A percentile compares a stretch with the other conserved stretches of the same genome.
Evolutionary conservation across 2,329 filamentous ascomycete genomes (phyloP).

Genomic region (Ophiostoma perfectum): DNA sequence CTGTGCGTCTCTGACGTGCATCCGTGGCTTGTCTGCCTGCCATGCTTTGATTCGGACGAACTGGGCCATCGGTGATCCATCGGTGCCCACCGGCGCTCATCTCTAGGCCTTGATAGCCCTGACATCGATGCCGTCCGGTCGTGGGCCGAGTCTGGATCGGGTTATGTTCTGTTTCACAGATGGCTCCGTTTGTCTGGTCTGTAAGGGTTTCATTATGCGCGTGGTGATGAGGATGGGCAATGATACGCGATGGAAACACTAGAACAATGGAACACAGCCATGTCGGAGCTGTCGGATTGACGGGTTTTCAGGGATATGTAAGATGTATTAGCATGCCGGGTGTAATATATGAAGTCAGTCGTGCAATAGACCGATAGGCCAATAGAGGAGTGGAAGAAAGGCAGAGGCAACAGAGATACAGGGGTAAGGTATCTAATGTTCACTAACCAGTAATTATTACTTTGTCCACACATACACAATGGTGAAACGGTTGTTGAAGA

Average conservation of each 20-base stretch:
- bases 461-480: neutral
- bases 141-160: neutral
- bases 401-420: too few relatives aligned
- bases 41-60: neutral
- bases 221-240: neutral
- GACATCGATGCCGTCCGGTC: neutral
- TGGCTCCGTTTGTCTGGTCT: neutral
- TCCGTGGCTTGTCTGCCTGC: neutral
- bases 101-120: neutral
- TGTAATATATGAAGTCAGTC: too few relatives aligned
- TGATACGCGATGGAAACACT: neutral
- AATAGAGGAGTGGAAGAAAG: too few relatives aligned
- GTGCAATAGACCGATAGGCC: too few relatives aligned
- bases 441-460: neutral
- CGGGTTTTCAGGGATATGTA: constrained; percentile 2
- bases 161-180: neutral
- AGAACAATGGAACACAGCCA: neutral
- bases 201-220: constrained; percentile 3
- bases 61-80: neutral
- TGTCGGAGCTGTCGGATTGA: neutral
- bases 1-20: neutral
- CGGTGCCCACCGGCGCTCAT: neutral
- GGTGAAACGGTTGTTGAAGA: neutral
- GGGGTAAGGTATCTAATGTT: neutral
- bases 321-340: neutral